Percentiles rank a stretch among this genome's conserved stretches.
phyloP scores from a whole-genome alignment of 345 rosid genomes.

The Abelmoschus esculentus region DNA sequence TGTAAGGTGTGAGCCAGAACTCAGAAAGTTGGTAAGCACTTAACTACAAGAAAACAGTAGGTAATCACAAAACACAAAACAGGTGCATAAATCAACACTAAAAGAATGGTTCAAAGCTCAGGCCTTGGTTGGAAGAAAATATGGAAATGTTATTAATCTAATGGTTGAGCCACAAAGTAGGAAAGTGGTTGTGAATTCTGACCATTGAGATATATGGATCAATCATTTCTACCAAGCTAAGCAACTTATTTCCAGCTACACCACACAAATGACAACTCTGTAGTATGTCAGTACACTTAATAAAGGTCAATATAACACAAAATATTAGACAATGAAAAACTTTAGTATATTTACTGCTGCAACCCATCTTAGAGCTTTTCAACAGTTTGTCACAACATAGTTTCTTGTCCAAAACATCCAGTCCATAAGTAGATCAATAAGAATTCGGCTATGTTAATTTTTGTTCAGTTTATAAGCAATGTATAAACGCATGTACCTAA shows the following conservation, averaged over 20 bases:
- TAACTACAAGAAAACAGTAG: not conserved
- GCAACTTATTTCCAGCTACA: slow-evolving; percentile 2
- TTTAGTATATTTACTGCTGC: not conserved
- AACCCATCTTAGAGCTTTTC: slow-evolving; percentile 1
- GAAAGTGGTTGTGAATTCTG: not conserved
- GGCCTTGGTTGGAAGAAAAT: not conserved
- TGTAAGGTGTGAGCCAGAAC: slow-evolving; percentile 1
- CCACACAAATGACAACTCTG: slow-evolving; percentile 4
- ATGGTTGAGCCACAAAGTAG: not conserved
- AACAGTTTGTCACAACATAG: not conserved
- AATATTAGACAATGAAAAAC: not conserved
- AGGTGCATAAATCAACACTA: not conserved
- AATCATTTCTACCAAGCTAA: not conserved
- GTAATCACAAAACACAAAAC: slow-evolving; percentile 6
- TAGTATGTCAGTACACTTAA: not conserved
- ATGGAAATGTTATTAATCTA: not conserved
- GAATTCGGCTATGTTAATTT: not conserved
- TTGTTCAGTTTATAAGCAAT: not conserved
- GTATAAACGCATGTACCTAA: not conserved
- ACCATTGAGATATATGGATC: not conserved
- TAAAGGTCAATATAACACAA: not conserved
- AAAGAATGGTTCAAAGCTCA: not conserved
- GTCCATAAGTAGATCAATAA: not conserved
- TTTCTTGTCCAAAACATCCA: slow-evolving; percentile 2
- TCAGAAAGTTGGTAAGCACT: slow-evolving; percentile 6